These are phyloP conservation scores for Microdochium trichocladiopsis DNA, from an alignment of 2,329 filamentous ascomycete genomes.

Conservation along the genomic window DNA sequence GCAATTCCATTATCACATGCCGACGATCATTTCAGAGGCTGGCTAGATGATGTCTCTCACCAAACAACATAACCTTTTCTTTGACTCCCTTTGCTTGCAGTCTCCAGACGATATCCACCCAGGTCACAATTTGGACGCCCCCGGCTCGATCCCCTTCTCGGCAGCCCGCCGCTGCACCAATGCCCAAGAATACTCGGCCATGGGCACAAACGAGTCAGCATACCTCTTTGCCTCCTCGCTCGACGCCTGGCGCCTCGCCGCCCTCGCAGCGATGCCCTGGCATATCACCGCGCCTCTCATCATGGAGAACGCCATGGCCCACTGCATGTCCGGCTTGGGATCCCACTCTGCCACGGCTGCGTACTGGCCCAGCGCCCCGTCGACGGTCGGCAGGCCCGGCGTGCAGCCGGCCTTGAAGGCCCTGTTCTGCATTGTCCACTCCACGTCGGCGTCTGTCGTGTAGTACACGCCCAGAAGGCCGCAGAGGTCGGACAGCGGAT, in stretches of 20 bases:
- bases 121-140: neutral
- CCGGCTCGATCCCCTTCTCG: neutral
- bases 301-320: conserved; percentile 56
- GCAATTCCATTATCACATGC: too few species aligned
- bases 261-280: conserved; percentile 89
- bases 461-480: conserved; percentile 47
- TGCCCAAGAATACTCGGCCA: neutral
- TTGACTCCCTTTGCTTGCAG: too few species aligned
- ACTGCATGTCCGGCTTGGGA: conserved; percentile 43
- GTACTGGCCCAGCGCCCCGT: neutral
- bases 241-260: conserved; percentile 81
- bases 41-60: too few species aligned
- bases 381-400: conserved; percentile 36
- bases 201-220: conserved; percentile 26
- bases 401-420: conserved; percentile 53
- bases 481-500: conserved; percentile 79
- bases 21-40: too few species aligned
- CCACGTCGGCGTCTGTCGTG: conserved; percentile 1
- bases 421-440: neutral
- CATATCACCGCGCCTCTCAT: conserved; percentile 56
- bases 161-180: neutral
- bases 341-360: conserved; percentile 42
- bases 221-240: conserved; percentile 72
- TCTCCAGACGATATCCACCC: too few species aligned
- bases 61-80: too few species aligned